phyloP scores from a whole-genome alignment of 306 rosid genomes.

The Sphenostylis stenocarpa region DNA sequence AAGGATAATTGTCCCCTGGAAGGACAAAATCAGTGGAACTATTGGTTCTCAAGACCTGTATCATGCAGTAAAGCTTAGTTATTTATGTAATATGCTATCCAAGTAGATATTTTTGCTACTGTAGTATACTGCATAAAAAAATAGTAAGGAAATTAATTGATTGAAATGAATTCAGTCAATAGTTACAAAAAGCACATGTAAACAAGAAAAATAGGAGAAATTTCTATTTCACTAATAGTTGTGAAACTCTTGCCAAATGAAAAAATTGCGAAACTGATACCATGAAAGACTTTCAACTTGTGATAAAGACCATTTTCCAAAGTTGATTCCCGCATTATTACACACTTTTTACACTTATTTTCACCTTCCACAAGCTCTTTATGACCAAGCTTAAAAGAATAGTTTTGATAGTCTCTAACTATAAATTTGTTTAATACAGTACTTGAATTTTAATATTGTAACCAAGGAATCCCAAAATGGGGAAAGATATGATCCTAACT shows the following conservation, averaged over 20 bases:
- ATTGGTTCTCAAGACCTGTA: background rate
- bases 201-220: background rate
- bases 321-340: background rate
- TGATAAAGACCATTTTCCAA: background rate
- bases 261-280: background rate
- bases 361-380: background rate
- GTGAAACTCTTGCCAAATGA: background rate
- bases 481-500: background rate
- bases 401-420: background rate
- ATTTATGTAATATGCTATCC: background rate
- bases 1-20: slow-evolving; percentile 21
- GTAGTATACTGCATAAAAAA: background rate
- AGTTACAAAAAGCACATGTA: background rate
- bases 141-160: background rate
- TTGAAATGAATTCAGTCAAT: background rate
- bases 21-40: background rate
- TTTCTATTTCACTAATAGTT: background rate
- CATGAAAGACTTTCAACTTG: background rate
- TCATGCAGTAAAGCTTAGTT: background rate
- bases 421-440: background rate
- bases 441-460: background rate
- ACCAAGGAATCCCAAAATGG: background rate
- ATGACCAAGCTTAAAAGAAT: background rate
- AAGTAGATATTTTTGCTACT: background rate
- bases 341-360: background rate